A percentile compares a stretch with the other conserved stretches of the same genome.
Conservation (phyloP, 768 basidiomycete species). For the Lactarius hengduanensis region DNA sequence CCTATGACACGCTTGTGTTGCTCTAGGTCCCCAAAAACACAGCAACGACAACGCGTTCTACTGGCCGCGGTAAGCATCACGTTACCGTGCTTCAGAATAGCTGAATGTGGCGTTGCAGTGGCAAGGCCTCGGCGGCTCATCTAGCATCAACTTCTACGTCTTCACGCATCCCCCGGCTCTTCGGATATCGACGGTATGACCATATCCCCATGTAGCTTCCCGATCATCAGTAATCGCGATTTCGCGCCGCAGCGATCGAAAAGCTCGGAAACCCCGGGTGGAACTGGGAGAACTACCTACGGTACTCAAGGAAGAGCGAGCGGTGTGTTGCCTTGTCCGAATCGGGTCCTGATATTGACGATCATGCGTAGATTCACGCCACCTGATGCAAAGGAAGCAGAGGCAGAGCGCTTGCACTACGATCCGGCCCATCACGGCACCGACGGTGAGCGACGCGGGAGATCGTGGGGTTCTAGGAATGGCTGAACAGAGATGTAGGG, state of each 20-base stretch:
- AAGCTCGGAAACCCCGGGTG: slow-evolving; percentile 34
- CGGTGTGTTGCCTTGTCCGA: not conserved
- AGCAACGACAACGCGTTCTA: slow-evolving; percentile 11
- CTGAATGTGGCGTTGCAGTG: slow-evolving; percentile 9
- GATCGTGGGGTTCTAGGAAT: not conserved
- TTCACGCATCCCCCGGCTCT: slow-evolving; percentile 29
- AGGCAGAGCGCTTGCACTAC: slow-evolving; percentile 10
- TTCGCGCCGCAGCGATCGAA: slow-evolving; percentile 23
- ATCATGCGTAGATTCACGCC: slow-evolving; percentile 6
- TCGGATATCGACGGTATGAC: slow-evolving; percentile 29
- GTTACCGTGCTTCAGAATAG: not conserved
- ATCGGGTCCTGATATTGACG: not conserved
- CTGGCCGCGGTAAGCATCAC: slow-evolving; percentile 23
- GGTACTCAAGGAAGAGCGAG: slow-evolving; percentile 30
- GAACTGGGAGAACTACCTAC: slow-evolving; percentile 31
- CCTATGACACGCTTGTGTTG: no score
- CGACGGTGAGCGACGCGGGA: slow-evolving; percentile 1
- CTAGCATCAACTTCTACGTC: slow-evolving; percentile 28
- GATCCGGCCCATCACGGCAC: slow-evolving; percentile 21
- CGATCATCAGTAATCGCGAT: not conserved
- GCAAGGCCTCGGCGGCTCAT: slow-evolving; percentile 29
- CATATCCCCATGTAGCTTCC: no score
- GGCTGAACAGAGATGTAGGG: not conserved
- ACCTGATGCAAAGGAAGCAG: slow-evolving; percentile 9
- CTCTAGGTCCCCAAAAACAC: slow-evolving; percentile 27